A percentile compares a stretch with the other conserved stretches of the same genome.
These are phyloP conservation scores for Penicillium sp. DNA, from an alignment of 2,329 filamentous ascomycete genomes.

Conservation along the genomic window DNA sequence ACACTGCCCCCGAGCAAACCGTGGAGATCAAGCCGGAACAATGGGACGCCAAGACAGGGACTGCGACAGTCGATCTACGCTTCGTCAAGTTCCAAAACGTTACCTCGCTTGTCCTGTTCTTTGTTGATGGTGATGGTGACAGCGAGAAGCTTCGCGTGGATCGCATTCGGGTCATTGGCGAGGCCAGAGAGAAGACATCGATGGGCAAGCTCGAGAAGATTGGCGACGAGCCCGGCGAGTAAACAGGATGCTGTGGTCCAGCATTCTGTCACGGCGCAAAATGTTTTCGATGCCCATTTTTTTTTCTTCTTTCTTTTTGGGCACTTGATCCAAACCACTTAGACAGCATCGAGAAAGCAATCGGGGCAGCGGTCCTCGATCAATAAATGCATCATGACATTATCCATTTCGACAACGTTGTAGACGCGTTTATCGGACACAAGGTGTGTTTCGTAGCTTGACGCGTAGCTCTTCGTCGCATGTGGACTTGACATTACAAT, in stretches of 20 bases:
- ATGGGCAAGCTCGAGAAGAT: constrained; percentile 96
- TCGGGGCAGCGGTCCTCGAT: not conserved
- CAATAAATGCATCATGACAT: no score
- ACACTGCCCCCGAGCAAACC: constrained; percentile 71
- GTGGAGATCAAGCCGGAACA: constrained; percentile 68
- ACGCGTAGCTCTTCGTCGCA: no score
- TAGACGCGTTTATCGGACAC: no score
- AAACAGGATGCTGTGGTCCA: constrained; percentile 14
- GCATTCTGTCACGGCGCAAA: not conserved
- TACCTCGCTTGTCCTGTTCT: constrained; percentile 76
- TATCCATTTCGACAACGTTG: no score
- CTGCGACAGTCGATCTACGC: constrained; percentile 65
- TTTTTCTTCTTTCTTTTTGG: no score
- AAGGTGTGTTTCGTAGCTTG: no score
- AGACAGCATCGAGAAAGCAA: no score
- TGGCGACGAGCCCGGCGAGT: constrained; percentile 65
- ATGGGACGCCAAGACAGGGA: constrained; percentile 70
- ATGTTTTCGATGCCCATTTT: no score
- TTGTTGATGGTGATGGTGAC: constrained; percentile 76
- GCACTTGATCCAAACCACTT: no score
- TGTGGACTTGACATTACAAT: no score
- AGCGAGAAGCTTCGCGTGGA: constrained; percentile 76
- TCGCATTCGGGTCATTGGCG: constrained; percentile 64
- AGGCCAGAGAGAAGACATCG: constrained; percentile 83
- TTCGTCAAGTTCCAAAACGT: constrained; percentile 99